These are phyloP conservation scores for Terfezia claveryi DNA, from an alignment of 495 filamentous ascomycete species.

Conservation along the genomic window DNA sequence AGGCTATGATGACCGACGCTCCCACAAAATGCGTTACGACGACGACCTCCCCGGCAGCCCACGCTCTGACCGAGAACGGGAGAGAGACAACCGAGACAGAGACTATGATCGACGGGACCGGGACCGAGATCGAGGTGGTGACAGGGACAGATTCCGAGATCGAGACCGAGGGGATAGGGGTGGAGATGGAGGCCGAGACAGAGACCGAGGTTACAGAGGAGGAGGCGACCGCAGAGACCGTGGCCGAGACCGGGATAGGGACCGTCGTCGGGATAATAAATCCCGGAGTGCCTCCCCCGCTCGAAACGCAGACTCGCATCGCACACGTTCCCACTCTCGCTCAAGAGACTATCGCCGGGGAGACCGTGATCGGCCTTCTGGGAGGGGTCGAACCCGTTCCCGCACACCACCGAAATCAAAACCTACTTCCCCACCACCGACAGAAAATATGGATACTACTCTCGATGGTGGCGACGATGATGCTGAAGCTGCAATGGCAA, in stretches of 20 bases:
- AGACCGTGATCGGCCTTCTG: not conserved
- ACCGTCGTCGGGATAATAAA: slow-evolving; percentile 8
- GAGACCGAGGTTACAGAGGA: not conserved
- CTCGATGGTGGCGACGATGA: slow-evolving; percentile 35
- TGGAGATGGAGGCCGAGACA: not conserved
- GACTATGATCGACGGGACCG: not conserved
- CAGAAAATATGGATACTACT: slow-evolving; percentile 20
- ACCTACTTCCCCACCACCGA: slow-evolving; percentile 5
- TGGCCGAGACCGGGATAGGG: slow-evolving; percentile 16
- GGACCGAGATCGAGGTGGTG: not conserved
- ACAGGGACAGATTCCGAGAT: not conserved
- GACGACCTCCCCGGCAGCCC: too few relatives aligned
- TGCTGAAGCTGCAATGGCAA: slow-evolving; percentile 48
- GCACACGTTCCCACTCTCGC: slow-evolving; percentile 1
- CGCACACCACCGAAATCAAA: not conserved
- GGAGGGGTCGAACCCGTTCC: slow-evolving; percentile 7
- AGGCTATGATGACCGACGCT: too few relatives aligned
- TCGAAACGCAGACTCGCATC: slow-evolving; percentile 11
- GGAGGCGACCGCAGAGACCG: slow-evolving; percentile 15
- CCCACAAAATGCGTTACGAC: too few relatives aligned
- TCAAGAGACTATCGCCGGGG: slow-evolving; percentile 4
- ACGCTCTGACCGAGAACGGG: not conserved
- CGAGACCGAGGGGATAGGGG: not conserved
- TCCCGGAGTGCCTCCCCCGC: slow-evolving; percentile 3
- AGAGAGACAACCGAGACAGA: not conserved